A percentile compares a stretch with the other conserved stretches of the same genome.
These are phyloP conservation scores for Ganoderma lucidum DNA, from an alignment of 1,284 basidiomycete genomes.

Conservation along the genomic window DNA sequence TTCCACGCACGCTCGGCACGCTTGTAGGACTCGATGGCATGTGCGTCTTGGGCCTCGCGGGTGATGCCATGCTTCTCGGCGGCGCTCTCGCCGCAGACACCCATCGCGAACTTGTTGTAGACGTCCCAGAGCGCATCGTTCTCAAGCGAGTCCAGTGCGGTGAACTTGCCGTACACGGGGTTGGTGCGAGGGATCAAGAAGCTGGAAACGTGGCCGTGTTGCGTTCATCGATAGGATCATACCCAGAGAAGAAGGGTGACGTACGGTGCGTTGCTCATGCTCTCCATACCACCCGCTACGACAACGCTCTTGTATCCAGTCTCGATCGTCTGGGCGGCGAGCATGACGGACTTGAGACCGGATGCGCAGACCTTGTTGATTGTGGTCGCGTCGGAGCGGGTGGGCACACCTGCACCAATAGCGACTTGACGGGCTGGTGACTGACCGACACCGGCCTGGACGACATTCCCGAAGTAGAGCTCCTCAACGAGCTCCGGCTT, in stretches of 20 bases:
- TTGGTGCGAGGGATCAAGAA: constrained; percentile 92
- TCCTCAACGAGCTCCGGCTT: constrained; percentile 90
- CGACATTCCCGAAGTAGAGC: constrained; percentile 96
- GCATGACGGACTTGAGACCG: constrained; percentile 94
- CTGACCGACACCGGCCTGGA: constrained; percentile 96
- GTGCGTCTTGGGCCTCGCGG: constrained; percentile 88
- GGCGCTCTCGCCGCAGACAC: constrained; percentile 92
- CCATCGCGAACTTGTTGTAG: constrained; percentile 97
- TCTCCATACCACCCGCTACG: constrained; percentile 96
- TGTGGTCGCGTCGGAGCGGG: constrained; percentile 94
- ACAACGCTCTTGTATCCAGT: constrained; percentile 89
- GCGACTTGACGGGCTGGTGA: constrained; percentile 96
- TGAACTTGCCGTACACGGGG: constrained; percentile 91
- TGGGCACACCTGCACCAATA: constrained; percentile 83
- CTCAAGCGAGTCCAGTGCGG: constrained; percentile 88
- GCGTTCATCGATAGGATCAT: constrained; percentile 11
- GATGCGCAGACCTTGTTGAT: constrained; percentile 99
- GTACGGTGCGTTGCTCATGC: constrained; percentile 96
- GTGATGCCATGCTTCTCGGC: constrained; percentile 87
- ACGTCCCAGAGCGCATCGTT: constrained; percentile 96
- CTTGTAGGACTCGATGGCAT: constrained; percentile 94
- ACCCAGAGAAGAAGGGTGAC: constrained; percentile 40
- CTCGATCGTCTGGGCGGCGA: constrained; percentile 91
- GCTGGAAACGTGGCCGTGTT: constrained; percentile 49
- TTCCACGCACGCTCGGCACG: constrained; percentile 94